A percentile compares a stretch with the other conserved stretches of the same genome.
Conservation (phyloP, 345 rosid genomes). For the Rhizophora mangle region DNA sequence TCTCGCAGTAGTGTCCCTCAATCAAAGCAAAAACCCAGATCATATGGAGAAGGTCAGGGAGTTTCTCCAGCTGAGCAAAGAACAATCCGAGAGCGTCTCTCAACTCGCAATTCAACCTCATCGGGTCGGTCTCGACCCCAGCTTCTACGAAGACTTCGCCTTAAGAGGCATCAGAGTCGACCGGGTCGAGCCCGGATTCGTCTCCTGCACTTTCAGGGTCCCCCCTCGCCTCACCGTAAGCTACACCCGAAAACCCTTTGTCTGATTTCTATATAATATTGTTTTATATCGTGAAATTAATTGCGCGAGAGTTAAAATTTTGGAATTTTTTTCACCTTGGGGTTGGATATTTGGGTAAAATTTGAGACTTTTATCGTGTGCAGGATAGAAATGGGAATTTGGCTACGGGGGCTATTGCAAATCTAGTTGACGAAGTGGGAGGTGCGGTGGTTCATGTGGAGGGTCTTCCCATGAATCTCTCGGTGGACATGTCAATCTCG, state of each 20-base stretch:
- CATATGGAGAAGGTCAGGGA: conserved; percentile 60
- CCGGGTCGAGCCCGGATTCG: conserved; percentile 63
- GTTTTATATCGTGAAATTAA: too few relatives aligned
- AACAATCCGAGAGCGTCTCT: conserved; percentile 43
- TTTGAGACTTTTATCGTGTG: conserved; percentile 6
- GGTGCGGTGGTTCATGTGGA: conserved; percentile 54
- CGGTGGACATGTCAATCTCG: conserved; percentile 86
- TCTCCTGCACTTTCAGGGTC: conserved; percentile 72
- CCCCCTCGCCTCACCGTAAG: conserved; percentile 86
- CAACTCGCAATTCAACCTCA: conserved; percentile 44
- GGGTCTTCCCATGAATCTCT: conserved; percentile 65
- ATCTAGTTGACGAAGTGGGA: conserved; percentile 90
- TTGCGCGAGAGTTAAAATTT: too few relatives aligned
- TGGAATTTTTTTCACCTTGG: too few relatives aligned
- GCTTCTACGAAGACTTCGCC: conserved; percentile 63
- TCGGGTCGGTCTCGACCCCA: conserved; percentile 32
- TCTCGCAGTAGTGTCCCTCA: neutral
- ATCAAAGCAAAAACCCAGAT: neutral
- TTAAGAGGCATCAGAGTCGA: conserved; percentile 72
- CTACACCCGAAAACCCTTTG: conserved; percentile 3
- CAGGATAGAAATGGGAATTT: conserved; percentile 76
- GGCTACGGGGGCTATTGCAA: conserved; percentile 76
- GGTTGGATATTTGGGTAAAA: neutral
- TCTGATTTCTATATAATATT: neutral
- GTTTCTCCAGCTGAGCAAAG: conserved; percentile 40